Evolutionary conservation across 192 early-diverging fungal species (phyloP), one percentile per base, ranked within the genome.

Genomic region (Geosiphon pyriformis): DNA sequence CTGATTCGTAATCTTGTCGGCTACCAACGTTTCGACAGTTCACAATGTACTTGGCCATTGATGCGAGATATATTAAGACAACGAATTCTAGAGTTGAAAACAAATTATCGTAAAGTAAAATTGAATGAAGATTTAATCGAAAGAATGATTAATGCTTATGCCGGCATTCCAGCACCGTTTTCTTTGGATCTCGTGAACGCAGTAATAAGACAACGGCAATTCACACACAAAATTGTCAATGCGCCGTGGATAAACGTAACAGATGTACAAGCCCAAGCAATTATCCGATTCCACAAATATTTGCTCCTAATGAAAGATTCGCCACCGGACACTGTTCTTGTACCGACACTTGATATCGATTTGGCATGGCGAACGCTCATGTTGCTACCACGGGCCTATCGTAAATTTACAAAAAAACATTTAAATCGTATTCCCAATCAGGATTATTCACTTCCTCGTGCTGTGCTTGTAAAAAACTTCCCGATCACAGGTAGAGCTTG

Each of bases 351-450:
- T 11, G 83, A 87, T 55, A 83, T 89, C 66, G 87, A 89, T 67
- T 54, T 84, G 1, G 78, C 75, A 7, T 89, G 87, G 87, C 87
- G 87, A 53, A 87, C 85, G 15, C 87, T 87, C 58, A 82, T 84
- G 77, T 71, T 85, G 17, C 70, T 75, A 20, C 80, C 86, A 7
- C 49, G 35, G 0, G 55, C 69, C 18, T 89, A 89, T 68, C 76
- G 77, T 11, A 67, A 80, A 12, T 85, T 75, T 51, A 81, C 81
- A 20, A 26, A 84, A 0, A 33, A 70, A 0, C 68, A 83, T 46
- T 61, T 80, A 15, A 54, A 70, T 0, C 73, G 73, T 8, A 71
- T 87, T 53, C 70, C 87, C 29, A 85, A 89, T 65, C 87, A 87
- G 50, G 85, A 89, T 64, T 84, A 89, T 57, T 78, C 74, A 0